These are phyloP conservation scores for Elsinoe arachidis DNA, from an alignment of 2,329 filamentous ascomycete genomes.

Conservation along the genomic window DNA sequence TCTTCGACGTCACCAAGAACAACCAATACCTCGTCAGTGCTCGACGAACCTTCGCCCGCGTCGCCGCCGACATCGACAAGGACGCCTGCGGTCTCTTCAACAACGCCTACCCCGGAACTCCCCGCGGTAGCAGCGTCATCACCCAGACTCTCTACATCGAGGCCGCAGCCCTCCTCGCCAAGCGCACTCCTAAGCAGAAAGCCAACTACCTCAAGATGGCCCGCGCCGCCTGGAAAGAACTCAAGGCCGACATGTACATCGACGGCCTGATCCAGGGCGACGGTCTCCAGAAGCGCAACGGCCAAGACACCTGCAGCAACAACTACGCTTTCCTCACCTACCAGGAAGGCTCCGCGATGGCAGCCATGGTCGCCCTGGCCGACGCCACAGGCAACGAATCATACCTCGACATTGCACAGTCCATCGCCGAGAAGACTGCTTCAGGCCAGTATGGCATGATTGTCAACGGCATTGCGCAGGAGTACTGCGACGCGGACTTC, in stretches of 20 bases:
- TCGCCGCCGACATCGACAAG: conserved; percentile 27
- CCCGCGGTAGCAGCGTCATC: conserved; percentile 45
- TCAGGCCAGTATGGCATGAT: conserved; percentile 2
- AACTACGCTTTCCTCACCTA: conserved; percentile 42
- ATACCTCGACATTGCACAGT: conserved; percentile 29
- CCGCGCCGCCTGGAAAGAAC: conserved; percentile 44
- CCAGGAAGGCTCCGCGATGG: conserved; percentile 55
- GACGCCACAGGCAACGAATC: conserved; percentile 26
- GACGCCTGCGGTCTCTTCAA: conserved; percentile 39
- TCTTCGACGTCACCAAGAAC: conserved; percentile 45
- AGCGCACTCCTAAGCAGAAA: conserved; percentile 34
- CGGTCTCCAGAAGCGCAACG: conserved; percentile 12
- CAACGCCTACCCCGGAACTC: conserved; percentile 37
- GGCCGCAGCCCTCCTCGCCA: conserved; percentile 48
- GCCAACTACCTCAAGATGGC: conserved; percentile 39
- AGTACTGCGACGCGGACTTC: conserved; percentile 24
- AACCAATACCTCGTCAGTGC: conserved; percentile 39
- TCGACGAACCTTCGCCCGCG: conserved; percentile 40
- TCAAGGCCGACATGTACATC: conserved; percentile 43
- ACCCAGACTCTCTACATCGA: conserved; percentile 50
- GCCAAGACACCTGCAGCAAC: conserved; percentile 41
- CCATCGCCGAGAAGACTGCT: conserved; percentile 27
- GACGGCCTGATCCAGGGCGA: conserved; percentile 36
- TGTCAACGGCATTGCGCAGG: conserved; percentile 32
- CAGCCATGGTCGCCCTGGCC: conserved; percentile 48